phyloP scores from a whole-genome alignment of 352 stramenopile genomes.

The Phytopythium helicoides region DNA sequence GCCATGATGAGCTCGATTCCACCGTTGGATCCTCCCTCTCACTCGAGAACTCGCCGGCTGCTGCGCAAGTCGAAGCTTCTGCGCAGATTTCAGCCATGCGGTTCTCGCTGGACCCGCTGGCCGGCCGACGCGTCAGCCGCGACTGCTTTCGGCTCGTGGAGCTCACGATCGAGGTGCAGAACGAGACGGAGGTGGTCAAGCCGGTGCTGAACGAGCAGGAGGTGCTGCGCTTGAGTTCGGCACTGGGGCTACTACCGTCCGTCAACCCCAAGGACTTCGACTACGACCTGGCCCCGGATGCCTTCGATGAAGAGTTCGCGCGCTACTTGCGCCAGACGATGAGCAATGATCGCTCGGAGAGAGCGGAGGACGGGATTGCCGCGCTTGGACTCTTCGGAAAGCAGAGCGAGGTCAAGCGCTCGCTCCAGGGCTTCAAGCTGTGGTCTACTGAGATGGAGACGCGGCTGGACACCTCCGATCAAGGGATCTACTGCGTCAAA shows the following conservation, averaged over 20 bases:
- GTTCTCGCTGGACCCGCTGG: too few relatives aligned
- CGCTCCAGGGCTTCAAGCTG: constrained; percentile 29
- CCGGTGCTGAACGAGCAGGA: constrained; percentile 64
- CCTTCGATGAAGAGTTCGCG: constrained; percentile 66
- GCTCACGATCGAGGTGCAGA: constrained; percentile 50
- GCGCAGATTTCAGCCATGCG: too few relatives aligned
- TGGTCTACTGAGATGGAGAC: constrained; percentile 50
- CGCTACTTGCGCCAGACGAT: constrained; percentile 65
- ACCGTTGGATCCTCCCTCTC: too few relatives aligned
- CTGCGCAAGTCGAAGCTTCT: too few relatives aligned
- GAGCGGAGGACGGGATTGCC: constrained; percentile 13
- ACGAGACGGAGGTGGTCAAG: constrained; percentile 70
- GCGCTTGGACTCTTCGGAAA: constrained; percentile 60
- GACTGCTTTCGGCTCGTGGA: constrained; percentile 55
- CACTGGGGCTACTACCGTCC: constrained; percentile 45
- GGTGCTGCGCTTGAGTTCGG: constrained; percentile 59
- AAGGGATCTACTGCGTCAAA: constrained; percentile 58
- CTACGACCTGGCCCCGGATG: constrained; percentile 38
- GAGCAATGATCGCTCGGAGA: constrained; percentile 11
- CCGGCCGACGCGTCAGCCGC: too few relatives aligned
- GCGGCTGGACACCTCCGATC: constrained; percentile 29
- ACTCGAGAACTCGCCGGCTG: too few relatives aligned
- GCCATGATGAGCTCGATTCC: too few relatives aligned
- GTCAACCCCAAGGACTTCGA: constrained; percentile 55
- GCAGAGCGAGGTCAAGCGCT: constrained; percentile 42